Evolutionary conservation across 345 rosid species (phyloP), one percentile per base, ranked within the genome.

Genomic region (Sisymbrium irio): DNA sequence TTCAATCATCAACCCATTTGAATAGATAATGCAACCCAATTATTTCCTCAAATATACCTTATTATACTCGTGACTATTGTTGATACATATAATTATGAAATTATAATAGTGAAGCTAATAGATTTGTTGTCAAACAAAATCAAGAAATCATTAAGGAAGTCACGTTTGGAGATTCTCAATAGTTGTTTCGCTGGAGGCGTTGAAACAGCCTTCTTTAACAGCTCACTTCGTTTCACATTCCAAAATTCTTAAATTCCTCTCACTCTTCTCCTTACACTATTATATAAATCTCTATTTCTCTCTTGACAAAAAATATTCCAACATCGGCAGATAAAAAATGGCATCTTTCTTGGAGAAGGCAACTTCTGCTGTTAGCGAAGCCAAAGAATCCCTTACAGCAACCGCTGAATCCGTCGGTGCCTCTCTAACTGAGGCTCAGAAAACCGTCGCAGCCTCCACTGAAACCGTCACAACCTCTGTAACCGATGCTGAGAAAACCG

Each of bases 151-250:
- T 75, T 42, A 75, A 75, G 79, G 79, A 61, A 62, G 64, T 76
- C 79, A 76, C 79, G 79, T 69, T 76, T 54, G 17, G 37, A 62
- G 75, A 69, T 55, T 22, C 42, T 71, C 61, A 41, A 47, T 25
- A 45, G 28, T 44, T 53, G 74, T 55, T 76, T 76, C 60, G 79
- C 75, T 76, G 79, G 75, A 69, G 70, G 53, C 44, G 71, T 76
- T 76, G 79, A 76, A 54, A 62, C 30, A 75, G 74, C 69, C 62
- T 5, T 75, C 69, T 67, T 61, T 53, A 69, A 76, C 75, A 76
- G 79, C 79, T 76, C 79, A 75, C 53, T 67, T 67, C 30, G 4
- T 67, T 74, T 74, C 73, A 61, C 63, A 75, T 74, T 67, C 68
- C 62, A 22, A 73, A 63, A 44, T 72, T 72, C 62, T 32, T 40